These are phyloP conservation scores for Mycogone perniciosa DNA, from an alignment of 2,329 filamentous ascomycete genomes.

Conservation along the genomic window DNA sequence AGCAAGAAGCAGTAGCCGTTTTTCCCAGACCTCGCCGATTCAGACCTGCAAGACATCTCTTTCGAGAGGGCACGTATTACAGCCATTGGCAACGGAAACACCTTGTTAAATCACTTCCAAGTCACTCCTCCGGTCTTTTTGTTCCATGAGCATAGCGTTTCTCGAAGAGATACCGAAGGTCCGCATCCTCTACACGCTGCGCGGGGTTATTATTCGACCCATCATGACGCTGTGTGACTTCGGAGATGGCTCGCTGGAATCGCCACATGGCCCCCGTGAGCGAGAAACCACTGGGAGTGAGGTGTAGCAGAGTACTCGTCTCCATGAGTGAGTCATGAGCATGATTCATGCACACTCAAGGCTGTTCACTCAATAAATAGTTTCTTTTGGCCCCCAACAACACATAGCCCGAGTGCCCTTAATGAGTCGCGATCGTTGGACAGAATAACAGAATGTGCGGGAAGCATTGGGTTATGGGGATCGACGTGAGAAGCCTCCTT, in stretches of 20 bases:
- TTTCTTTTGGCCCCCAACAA: conserved; percentile 59
- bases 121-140: background rate
- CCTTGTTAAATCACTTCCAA: background rate
- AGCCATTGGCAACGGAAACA: background rate
- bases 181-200: too few species aligned
- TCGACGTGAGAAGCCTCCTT: conserved; percentile 87
- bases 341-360: background rate
- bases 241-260: too few species aligned
- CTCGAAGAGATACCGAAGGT: too few species aligned
- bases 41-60: conserved; percentile 9
- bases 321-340: background rate
- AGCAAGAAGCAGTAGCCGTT: background rate
- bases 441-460: conserved; percentile 73
- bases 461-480: conserved; percentile 85
- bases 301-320: background rate
- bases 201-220: too few species aligned
- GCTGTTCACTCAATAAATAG: conserved; percentile 52
- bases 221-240: background rate
- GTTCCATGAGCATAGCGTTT: too few species aligned
- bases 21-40: background rate
- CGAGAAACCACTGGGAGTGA: background rate
- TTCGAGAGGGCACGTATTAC: background rate
- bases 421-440: conserved; percentile 65
- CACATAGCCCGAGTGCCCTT: conserved; percentile 55
- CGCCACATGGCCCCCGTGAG: too few species aligned